These are phyloP conservation scores for Mycena vitilis DNA, from an alignment of 768 basidiomycete species.

Conservation along the genomic window DNA sequence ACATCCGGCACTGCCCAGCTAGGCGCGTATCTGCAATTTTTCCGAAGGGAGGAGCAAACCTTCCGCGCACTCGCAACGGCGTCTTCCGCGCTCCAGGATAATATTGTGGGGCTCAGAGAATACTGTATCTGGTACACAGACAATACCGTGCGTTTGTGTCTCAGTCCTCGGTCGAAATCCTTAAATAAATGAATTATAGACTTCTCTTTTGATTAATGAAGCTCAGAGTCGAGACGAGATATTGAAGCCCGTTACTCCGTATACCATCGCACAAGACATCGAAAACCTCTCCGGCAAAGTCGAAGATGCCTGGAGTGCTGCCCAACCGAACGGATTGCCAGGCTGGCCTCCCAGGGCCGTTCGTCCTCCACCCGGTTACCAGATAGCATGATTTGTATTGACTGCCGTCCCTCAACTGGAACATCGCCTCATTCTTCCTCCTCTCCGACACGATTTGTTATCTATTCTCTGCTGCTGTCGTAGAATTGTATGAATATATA, in stretches of 20 bases:
- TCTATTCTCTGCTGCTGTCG: no score
- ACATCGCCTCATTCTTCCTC: no score
- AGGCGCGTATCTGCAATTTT: background rate
- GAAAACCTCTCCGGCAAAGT: no score
- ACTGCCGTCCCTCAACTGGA: no score
- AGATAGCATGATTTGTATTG: no score
- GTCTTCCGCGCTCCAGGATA: background rate
- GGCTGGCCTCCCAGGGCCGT: no score
- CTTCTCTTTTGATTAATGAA: background rate
- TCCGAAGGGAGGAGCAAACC: background rate
- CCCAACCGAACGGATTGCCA: no score
- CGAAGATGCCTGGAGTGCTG: no score
- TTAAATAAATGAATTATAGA: background rate
- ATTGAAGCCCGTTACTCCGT: background rate
- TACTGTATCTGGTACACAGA: constrained; percentile 3
- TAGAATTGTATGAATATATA: no score
- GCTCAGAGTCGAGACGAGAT: background rate
- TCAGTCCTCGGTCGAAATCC: background rate
- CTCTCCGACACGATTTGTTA: no score
- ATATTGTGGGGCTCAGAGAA: background rate
- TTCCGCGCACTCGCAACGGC: background rate
- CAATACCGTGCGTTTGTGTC: background rate
- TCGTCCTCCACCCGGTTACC: no score
- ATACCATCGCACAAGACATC: no score
- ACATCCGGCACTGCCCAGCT: background rate